Percentiles rank a stretch among this genome's conserved stretches.
phyloP scores from a whole-genome alignment of 2,329 filamentous ascomycete genomes.

The Aspergillus calidoustus region DNA sequence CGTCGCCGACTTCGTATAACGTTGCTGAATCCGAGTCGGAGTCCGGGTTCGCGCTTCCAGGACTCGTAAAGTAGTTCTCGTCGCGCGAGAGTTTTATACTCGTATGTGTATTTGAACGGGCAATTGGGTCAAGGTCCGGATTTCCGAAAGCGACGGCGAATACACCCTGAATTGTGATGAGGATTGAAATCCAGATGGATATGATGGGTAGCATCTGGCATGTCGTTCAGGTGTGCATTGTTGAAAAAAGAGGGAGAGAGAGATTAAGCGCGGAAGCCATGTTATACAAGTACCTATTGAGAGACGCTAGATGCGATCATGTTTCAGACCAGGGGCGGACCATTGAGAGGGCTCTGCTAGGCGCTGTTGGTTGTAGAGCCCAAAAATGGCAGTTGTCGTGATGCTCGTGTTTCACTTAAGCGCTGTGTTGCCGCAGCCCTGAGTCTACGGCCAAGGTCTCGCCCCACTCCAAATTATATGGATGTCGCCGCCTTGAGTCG shows the following conservation, averaged over 20 bases:
- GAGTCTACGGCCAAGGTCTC: too few species aligned
- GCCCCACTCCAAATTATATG: neutral
- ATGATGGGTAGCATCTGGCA: neutral
- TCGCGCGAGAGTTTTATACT: neutral
- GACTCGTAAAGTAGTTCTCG: conserved; percentile 7
- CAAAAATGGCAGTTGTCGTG: neutral
- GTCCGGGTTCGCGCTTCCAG: neutral
- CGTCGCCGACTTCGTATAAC: neutral
- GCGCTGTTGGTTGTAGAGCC: conserved; percentile 1
- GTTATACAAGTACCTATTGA: neutral
- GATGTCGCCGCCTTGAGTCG: neutral
- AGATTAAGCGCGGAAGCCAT: neutral
- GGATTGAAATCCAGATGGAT: neutral
- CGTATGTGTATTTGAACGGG: neutral
- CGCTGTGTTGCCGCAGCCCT: conserved; percentile 16
- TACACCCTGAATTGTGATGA: neutral
- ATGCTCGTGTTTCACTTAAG: neutral
- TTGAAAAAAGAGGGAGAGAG: neutral
- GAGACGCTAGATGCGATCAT: neutral
- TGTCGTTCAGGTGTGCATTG: neutral
- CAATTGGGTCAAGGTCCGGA: neutral
- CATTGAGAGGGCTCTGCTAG: conserved; percentile 8
- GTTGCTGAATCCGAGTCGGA: too few species aligned
- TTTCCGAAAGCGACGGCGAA: neutral
- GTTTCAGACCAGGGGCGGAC: conserved; percentile 9